These are phyloP conservation scores for Plantago elongata DNA, from an alignment of 257 asterid genomes.

Conservation along the genomic window DNA sequence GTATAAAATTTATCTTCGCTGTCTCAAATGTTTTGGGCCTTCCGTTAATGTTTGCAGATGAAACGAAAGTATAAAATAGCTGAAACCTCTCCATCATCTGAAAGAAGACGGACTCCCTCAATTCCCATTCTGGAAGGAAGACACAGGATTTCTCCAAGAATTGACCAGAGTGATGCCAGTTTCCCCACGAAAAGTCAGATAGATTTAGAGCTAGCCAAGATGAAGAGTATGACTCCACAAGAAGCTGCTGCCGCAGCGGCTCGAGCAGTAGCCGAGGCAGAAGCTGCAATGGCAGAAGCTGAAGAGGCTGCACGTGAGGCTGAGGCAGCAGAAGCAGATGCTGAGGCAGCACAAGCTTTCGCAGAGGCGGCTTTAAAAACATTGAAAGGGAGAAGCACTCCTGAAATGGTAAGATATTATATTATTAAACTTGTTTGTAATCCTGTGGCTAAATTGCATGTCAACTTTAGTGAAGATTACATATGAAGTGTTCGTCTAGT, in stretches of 20 bases:
- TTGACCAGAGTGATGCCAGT: slow-evolving; percentile 39
- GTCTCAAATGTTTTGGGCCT: not conserved
- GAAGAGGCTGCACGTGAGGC: slow-evolving; percentile 92
- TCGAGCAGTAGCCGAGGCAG: slow-evolving; percentile 95
- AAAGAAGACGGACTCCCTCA: slow-evolving; percentile 45
- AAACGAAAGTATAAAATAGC: slow-evolving; percentile 75
- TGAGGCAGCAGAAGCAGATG: slow-evolving; percentile 92
- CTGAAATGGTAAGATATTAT: slow-evolving; percentile 49
- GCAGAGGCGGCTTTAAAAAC: slow-evolving; percentile 87
- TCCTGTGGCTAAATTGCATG: slow-evolving; percentile 3
- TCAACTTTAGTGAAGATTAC: not conserved
- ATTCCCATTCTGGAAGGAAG: slow-evolving; percentile 42
- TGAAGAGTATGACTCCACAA: slow-evolving; percentile 66
- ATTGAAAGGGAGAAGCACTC: slow-evolving; percentile 57
- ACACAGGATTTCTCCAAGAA: slow-evolving; percentile 39
- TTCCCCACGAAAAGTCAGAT: slow-evolving; percentile 49
- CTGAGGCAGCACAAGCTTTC: slow-evolving; percentile 90
- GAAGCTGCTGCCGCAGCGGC: slow-evolving; percentile 97
- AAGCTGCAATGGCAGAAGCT: slow-evolving; percentile 93
- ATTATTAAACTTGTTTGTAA: slow-evolving; percentile 8
- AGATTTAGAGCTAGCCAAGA: slow-evolving; percentile 63
- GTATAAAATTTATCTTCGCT: not conserved
- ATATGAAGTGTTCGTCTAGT: not conserved
- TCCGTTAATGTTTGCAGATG: slow-evolving; percentile 32
- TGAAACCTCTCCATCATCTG: slow-evolving; percentile 40